Evolutionary conservation across 1,284 basidiomycete species (phyloP).

Genomic region (Ceratobasidium sp.): DNA sequence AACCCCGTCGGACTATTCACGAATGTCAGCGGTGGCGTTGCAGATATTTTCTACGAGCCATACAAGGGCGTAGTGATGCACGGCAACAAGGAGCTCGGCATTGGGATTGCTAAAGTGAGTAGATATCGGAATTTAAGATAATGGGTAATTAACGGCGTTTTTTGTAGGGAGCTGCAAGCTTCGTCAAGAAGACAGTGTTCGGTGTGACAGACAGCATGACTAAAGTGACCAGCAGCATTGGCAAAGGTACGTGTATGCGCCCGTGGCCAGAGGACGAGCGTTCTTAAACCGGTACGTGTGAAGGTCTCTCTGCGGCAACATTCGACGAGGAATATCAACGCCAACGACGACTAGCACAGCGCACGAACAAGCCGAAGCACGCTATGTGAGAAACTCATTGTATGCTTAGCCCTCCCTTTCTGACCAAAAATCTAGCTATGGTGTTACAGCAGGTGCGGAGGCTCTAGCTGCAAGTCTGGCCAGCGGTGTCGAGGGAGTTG

Average conservation of each 20-base stretch:
- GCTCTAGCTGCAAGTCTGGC: constrained; percentile 95
- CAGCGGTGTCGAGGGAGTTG: constrained; percentile 95
- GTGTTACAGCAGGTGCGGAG: constrained; percentile 93
- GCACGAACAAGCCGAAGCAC: constrained; percentile 95
- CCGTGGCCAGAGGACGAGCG: neutral
- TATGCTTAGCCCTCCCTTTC: constrained; percentile 45
- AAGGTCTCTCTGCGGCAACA: constrained; percentile 94
- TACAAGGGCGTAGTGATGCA: constrained; percentile 98
- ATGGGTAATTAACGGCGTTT: constrained; percentile 27
- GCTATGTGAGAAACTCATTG: constrained; percentile 75
- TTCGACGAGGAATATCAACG: constrained; percentile 97
- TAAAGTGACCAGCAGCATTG: constrained; percentile 96
- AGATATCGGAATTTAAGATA: neutral
- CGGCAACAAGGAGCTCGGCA: constrained; percentile 94
- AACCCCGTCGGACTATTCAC: constrained; percentile 85
- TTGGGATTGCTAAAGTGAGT: constrained; percentile 94
- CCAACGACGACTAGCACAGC: constrained; percentile 87
- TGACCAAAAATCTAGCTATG: constrained; percentile 71
- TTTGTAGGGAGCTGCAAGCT: constrained; percentile 91
- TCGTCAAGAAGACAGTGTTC: constrained; percentile 99
- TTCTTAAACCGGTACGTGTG: constrained; percentile 1
- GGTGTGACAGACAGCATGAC: constrained; percentile 96
- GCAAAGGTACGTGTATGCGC: constrained; percentile 78
- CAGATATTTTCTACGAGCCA: constrained; percentile 99
- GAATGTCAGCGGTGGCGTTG: constrained; percentile 98